These are phyloP conservation scores for Echinosophora koreensis DNA, from an alignment of 306 rosid genomes.

Conservation along the genomic window DNA sequence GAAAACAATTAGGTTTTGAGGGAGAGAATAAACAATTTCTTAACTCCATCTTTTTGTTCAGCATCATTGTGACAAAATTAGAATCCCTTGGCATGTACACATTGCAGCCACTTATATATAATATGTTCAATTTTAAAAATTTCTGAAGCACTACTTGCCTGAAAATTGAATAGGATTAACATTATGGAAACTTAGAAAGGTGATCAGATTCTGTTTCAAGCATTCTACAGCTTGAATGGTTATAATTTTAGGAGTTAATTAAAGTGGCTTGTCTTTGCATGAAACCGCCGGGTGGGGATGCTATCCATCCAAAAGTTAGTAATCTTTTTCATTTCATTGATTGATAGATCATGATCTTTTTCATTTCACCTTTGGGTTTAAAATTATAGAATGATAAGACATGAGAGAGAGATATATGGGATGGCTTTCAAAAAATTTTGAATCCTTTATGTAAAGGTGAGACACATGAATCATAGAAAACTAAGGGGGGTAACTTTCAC, in stretches of 20 bases:
- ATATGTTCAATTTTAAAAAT: slow-evolving; percentile 43
- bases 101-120: slow-evolving; percentile 24
- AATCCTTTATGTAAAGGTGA: slow-evolving; percentile 46
- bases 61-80: slow-evolving; percentile 48
- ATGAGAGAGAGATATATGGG: slow-evolving; percentile 45
- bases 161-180: slow-evolving; percentile 5
- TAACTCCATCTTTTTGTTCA: slow-evolving; percentile 45
- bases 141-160: slow-evolving; percentile 23
- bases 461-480: slow-evolving; percentile 42
- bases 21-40: slow-evolving; percentile 24
- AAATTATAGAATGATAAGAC: slow-evolving; percentile 59
- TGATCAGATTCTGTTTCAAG: slow-evolving; percentile 3
- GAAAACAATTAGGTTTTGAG: neutral
- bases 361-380: slow-evolving; percentile 59
- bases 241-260: slow-evolving; percentile 45
- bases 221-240: slow-evolving; percentile 46
- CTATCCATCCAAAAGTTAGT: slow-evolving; percentile 57
- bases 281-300: slow-evolving; percentile 38
- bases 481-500: slow-evolving; percentile 49
- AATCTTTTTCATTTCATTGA: slow-evolving; percentile 65
- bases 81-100: slow-evolving; percentile 38
- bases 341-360: slow-evolving; percentile 81
- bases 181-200: slow-evolving; percentile 27
- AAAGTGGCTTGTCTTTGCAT: slow-evolving; percentile 52
- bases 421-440: slow-evolving; percentile 45